Evolutionary conservation across 768 basidiomycete genomes (phyloP), one percentile per base, ranked within the genome.

Genomic region (Boletus patriciae): DNA sequence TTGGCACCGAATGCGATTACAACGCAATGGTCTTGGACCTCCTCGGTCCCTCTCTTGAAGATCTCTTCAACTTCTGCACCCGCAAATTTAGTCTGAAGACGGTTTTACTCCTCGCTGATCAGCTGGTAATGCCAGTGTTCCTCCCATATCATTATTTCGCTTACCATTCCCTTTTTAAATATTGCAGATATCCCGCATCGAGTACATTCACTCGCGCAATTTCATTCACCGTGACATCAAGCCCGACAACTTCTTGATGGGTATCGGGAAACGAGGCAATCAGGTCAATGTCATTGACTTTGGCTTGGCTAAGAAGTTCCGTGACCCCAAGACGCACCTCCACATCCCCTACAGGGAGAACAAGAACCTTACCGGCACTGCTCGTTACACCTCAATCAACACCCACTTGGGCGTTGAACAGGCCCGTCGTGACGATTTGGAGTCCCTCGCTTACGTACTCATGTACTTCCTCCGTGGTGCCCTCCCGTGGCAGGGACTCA

Each of bases 301-400:
- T 54, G 94, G 97, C 79, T 84, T 99, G 46, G 97, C 97, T 29
- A 99, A 98, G 84, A 99, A 99, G 81, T 99, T 95, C 84, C 86
- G 97, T 60, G 97, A 99, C 78, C 95, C 97, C 31, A 98, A 98
- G 87, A 99, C 97, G 57, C 97, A 98, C 72, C 85, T 99, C 38
- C 97, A 99, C 74, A 99, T 99, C 65, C 97, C 97, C 10, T 99
- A 99, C 83, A 84, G 96, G 66, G 96, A 99, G 87, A 99, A 99
- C 85, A 99, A 99, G 91, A 99, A 98, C 71, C 76, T 99, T 66
- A 99, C 96, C 1, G 96, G 96, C 62, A 99, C 97, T 27, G 96
- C 96, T 61, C 93, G 97, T 54, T 99, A 98, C 82, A 98, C 96
- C 1, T 96, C 94, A 23, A 98, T 99, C 79, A 99, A 99, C 80